Base-by-base conservation (phyloP, 2,329 filamentous ascomycete species). In the Hysterium pulicare region DNA sequence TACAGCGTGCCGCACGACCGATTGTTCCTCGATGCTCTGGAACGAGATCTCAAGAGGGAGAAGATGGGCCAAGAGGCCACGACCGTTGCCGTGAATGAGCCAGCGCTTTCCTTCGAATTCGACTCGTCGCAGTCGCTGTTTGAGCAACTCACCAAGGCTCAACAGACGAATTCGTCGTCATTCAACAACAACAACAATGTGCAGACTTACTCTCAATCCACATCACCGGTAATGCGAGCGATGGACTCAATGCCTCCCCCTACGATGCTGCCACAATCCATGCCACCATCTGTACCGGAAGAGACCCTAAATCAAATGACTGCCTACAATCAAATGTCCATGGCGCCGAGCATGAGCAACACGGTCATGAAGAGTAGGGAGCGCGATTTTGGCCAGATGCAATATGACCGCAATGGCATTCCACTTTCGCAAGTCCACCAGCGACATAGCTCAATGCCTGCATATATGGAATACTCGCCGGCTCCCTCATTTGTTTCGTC, bases 61-160 rank as follows among this genome's bases (percentile, higher is more conserved):
- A 98, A 98, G 81, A 97, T 97, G 91, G 86, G 87, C 54, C 93
- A 98, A 72, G 93, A 98, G 72, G 89, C 93, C 44, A 98, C 90
- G 39, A 98, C 93, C 13, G 84, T 95, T 58, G 93, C 93, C 41
- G 90, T 97, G 65, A 95, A 86, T 79, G 93, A 98, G 74, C 93
- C 93, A 26, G 93, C 93, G 39, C 76, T 97, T 59, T 98, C 93
- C 1, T 98, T 98, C 75, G 90, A 98, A 71, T 98, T 96, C 72
- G 93, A 98, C 74, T 96, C 93, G 19, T 97, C 93, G 24, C 93
- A 98, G 73, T 97, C 93, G 55, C 84, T 98, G 47, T 98, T 95
- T 68, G 93, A 98, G 78, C 93, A 98, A 76, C 84, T 98, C 74
- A 98, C 93, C 59, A 98, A 97, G 77, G 90, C 91, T 36, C 93